phyloP scores from a whole-genome alignment of 148 eudicot genomes.

The Vaccinium macrocarpon region DNA sequence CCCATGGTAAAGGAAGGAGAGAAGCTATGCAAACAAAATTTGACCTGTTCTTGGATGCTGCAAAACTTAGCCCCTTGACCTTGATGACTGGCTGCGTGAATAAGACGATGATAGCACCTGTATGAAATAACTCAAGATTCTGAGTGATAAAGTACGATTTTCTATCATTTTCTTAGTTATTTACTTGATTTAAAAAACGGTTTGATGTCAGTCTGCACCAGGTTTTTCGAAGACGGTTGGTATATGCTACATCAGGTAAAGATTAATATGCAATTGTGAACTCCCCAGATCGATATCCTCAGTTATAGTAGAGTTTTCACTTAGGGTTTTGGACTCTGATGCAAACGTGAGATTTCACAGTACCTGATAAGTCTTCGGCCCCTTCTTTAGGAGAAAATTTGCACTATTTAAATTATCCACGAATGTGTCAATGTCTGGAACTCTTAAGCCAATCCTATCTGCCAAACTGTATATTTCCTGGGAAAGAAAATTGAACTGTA shows the following conservation, averaged over 20 bases:
- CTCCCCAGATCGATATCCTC: background rate
- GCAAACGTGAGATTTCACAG: background rate
- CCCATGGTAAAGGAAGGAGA: background rate
- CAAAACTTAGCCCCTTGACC: slow-evolving; percentile 35
- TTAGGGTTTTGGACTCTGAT: background rate
- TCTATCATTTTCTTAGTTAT: background rate
- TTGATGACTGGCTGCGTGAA: slow-evolving; percentile 68
- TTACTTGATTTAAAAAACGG: background rate
- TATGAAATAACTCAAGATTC: slow-evolving; percentile 15
- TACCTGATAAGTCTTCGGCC: slow-evolving; percentile 97
- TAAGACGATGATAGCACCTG: slow-evolving; percentile 85
- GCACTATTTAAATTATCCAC: slow-evolving; percentile 73
- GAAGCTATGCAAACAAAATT: background rate
- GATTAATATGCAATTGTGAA: background rate
- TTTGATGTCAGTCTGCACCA: background rate
- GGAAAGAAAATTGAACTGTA: slow-evolving; percentile 15
- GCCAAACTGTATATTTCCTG: slow-evolving; percentile 98
- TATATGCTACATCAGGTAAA: background rate
- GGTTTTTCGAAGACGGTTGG: background rate
- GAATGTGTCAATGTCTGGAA: slow-evolving; percentile 82
- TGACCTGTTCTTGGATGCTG: background rate
- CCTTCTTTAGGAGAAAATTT: slow-evolving; percentile 84
- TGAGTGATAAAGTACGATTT: slow-evolving; percentile 5
- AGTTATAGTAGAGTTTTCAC: background rate
- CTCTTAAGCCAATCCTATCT: slow-evolving; percentile 81